A percentile compares a stretch with the other conserved stretches of the same genome.
phyloP scores from a whole-genome alignment of 768 basidiomycete genomes.

The Phlebiopsis flavidoalba region DNA sequence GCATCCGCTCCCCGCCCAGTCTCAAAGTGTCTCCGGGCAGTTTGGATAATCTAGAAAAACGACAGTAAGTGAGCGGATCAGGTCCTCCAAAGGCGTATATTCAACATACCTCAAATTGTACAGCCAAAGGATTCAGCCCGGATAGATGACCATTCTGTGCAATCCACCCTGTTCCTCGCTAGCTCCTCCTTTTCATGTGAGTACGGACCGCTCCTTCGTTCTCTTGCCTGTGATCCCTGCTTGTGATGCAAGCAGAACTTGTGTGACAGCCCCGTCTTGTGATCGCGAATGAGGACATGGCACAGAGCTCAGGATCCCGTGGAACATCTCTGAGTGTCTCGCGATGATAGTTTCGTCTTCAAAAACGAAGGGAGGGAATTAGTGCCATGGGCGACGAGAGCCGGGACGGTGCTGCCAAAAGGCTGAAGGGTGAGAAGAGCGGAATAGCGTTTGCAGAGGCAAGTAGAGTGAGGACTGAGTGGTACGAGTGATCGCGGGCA shows the following conservation, averaged over 20 bases:
- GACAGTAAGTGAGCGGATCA: background rate
- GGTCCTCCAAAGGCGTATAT: background rate
- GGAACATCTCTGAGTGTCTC: constrained; percentile 94
- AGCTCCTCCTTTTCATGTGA: constrained; percentile 79
- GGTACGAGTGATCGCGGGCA: constrained; percentile 93
- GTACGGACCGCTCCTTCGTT: constrained; percentile 52
- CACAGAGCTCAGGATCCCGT: constrained; percentile 91
- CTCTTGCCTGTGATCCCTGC: constrained; percentile 26
- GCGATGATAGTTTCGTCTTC: constrained; percentile 96
- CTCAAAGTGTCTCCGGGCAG: constrained; percentile 84
- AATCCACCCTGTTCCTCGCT: constrained; percentile 99
- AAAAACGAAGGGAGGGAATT: constrained; percentile 87
- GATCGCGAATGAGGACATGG: constrained; percentile 87
- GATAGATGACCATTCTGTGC: constrained; percentile 98
- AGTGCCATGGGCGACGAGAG: constrained; percentile 92
- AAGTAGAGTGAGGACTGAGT: constrained; percentile 94
- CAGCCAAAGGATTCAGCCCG: constrained; percentile 76
- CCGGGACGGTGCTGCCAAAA: constrained; percentile 85
- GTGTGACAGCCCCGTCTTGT: constrained; percentile 43
- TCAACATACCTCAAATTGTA: constrained; percentile 84
- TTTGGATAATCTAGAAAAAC: constrained; percentile 70
- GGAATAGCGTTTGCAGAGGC: constrained; percentile 88
- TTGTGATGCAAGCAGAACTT: background rate
- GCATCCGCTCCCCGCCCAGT: constrained; percentile 92
- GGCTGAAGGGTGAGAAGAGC: constrained; percentile 82